Base-by-base conservation (phyloP, 208 protist genomes). In the Naegleria fowleri region DNA sequence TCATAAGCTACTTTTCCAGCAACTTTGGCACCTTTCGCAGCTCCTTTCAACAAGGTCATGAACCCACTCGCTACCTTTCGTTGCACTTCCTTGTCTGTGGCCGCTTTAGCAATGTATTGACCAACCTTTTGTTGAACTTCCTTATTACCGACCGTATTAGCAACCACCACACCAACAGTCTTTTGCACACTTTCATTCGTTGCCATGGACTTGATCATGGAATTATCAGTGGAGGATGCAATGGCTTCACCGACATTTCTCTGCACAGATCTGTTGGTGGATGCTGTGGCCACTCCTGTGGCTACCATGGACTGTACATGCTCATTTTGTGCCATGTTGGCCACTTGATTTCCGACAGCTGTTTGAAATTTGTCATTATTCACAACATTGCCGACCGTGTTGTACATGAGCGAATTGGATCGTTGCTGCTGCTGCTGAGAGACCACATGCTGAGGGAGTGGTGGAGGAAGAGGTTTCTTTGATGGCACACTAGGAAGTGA, bases 61-160 rank as follows among this genome's bases (percentile, higher is more conserved):
- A 88, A 88, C 0, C 22, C 41, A n/a, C 15, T 25, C 6, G 86
- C 86, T 19, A 67, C 29, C 9, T 89, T 89, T 67, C 39, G 0
- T 67, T 89, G 86, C 29, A 89, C 86, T 89, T 89, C 48, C 48
- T 89, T 89, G 39, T 89, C 22, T 7, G 41, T 58, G 0, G 86
- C 86, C 29, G 29, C 33, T 9, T 55, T 38, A 25, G 25, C 48
- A 29, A 89, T 41, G 13, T 9, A 39, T 5, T 7, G 38, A 6
- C 86, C 86, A 40, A 89, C 86, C 15, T 52, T 39, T 89, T 67
- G 19, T 67, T 89, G 86, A 22, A 89, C 86, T 67, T 89, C 86
- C 33, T 89, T 89, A 22, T 89, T 89, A 5, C 48, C 86, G 2
- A 67, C 86, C 6, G 86, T 89, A 3, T 89, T 55, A 19, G n/a